Evolutionary conservation across 495 filamentous ascomycete species (phyloP).

Genomic region (Penicillium malachiteum): DNA sequence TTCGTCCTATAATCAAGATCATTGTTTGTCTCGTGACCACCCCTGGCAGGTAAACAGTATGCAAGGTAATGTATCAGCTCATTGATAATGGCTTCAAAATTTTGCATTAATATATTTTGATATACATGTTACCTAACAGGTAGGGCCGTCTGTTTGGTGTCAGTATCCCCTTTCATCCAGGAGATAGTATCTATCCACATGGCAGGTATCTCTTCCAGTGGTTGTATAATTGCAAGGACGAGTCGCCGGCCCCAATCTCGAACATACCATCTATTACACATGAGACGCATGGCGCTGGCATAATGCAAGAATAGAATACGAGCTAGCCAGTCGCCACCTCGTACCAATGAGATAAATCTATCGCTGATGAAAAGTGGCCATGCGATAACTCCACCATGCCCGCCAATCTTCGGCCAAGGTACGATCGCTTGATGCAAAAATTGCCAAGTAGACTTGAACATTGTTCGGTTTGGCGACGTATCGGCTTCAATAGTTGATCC

Average conservation of each 20-base stretch:
- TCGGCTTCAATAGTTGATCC: conserved; percentile 17
- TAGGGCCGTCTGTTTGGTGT: background rate
- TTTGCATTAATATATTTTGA: background rate
- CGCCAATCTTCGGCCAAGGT: conserved; percentile 34
- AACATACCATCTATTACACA: conserved; percentile 42
- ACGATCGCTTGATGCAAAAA: conserved; percentile 29
- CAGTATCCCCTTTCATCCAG: conserved; percentile 33
- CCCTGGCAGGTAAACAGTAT: too few species aligned
- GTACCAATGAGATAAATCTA: conserved; percentile 22
- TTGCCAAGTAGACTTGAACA: conserved; percentile 30
- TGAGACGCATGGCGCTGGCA: conserved; percentile 35
- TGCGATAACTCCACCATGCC: conserved; percentile 36
- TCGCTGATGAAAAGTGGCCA: conserved; percentile 38
- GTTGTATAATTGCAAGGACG: conserved; percentile 31
- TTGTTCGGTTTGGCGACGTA: conserved; percentile 11
- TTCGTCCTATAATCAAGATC: too few species aligned
- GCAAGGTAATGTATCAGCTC: too few species aligned
- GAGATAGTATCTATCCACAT: conserved; percentile 32
- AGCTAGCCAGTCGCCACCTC: conserved; percentile 37
- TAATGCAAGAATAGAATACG: conserved; percentile 41
- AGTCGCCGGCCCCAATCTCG: conserved; percentile 36
- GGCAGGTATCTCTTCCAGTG: conserved; percentile 28
- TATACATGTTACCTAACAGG: background rate
- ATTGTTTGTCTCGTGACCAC: too few species aligned
- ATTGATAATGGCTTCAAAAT: too few species aligned